phyloP scores from a whole-genome alignment of 257 asterid species.

The Mitragyna speciosa region DNA sequence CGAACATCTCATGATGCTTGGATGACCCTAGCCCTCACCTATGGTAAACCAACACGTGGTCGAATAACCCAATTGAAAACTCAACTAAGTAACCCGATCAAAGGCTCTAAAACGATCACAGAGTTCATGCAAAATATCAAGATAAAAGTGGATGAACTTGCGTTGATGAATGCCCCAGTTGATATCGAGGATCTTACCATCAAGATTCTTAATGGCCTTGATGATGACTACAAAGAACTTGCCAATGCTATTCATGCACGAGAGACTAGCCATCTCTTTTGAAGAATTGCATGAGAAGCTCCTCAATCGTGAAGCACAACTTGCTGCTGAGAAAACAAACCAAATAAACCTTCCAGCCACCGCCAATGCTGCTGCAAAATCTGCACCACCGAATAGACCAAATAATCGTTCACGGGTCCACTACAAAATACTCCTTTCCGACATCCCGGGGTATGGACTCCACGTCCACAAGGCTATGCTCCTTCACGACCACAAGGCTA shows the following conservation, averaged over 20 bases:
- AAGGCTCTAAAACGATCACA: background rate
- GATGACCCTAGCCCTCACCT: background rate
- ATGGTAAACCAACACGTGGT: background rate
- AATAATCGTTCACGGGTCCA: no score
- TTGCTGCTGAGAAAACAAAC: no score
- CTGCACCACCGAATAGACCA: background rate
- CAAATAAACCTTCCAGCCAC: background rate
- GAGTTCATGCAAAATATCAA: background rate
- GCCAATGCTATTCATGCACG: background rate
- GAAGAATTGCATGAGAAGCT: constrained; percentile 1
- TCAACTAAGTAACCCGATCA: background rate
- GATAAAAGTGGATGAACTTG: background rate
- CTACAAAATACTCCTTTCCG: no score
- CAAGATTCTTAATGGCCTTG: background rate
- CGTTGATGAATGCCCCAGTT: background rate
- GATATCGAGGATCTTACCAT: constrained; percentile 3
- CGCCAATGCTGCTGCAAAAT: background rate
- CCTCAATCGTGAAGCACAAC: background rate
- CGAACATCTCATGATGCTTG: background rate
- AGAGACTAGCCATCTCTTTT: background rate
- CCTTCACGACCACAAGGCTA: background rate
- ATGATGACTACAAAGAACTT: background rate
- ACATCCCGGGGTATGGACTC: no score
- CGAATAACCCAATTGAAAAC: no score
- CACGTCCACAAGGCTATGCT: no score